phyloP scores from a whole-genome alignment of 768 basidiomycete genomes.

The Termitomyces sp. region DNA sequence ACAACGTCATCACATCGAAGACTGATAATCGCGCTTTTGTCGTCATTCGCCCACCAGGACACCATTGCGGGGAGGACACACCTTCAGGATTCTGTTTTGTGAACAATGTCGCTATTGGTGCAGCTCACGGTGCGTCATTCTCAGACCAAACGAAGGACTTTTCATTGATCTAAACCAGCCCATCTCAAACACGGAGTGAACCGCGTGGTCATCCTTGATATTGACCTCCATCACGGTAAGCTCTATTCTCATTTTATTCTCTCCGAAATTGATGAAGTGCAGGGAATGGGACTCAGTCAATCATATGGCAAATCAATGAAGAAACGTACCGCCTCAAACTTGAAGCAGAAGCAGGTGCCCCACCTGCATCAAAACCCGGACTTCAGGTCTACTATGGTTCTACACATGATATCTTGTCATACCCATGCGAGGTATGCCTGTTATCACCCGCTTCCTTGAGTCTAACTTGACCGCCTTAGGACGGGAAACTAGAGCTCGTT shows the following conservation, averaged over 20 bases:
- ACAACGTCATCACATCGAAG: slow-evolving; percentile 45
- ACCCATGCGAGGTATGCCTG: slow-evolving; percentile 76
- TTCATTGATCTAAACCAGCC: slow-evolving; percentile 41
- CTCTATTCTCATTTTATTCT: not conserved
- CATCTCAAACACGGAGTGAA: slow-evolving; percentile 77
- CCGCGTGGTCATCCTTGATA: slow-evolving; percentile 84
- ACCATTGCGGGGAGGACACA: slow-evolving; percentile 89
- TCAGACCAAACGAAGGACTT: not conserved
- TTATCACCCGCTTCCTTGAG: not conserved
- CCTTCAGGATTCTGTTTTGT: slow-evolving; percentile 95
- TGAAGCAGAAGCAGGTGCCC: slow-evolving; percentile 43
- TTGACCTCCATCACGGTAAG: slow-evolving; percentile 86
- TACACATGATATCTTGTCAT: slow-evolving; percentile 91
- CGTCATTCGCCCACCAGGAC: slow-evolving; percentile 86
- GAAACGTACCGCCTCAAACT: slow-evolving; percentile 73
- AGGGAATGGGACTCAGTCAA: slow-evolving; percentile 95
- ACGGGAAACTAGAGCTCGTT: slow-evolving; percentile 73
- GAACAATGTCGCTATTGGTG: slow-evolving; percentile 89
- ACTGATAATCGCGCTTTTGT: slow-evolving; percentile 48
- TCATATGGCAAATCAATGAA: slow-evolving; percentile 90
- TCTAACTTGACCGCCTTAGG: slow-evolving; percentile 38
- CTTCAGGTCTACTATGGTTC: slow-evolving; percentile 84
- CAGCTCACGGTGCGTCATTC: slow-evolving; percentile 72
- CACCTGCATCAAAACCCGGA: slow-evolving; percentile 33
- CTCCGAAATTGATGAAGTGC: not conserved